A percentile compares a stretch with the other conserved stretches of the same genome.
These are phyloP conservation scores for Vicia sativa DNA, from an alignment of 306 rosid species.

Conservation along the genomic window DNA sequence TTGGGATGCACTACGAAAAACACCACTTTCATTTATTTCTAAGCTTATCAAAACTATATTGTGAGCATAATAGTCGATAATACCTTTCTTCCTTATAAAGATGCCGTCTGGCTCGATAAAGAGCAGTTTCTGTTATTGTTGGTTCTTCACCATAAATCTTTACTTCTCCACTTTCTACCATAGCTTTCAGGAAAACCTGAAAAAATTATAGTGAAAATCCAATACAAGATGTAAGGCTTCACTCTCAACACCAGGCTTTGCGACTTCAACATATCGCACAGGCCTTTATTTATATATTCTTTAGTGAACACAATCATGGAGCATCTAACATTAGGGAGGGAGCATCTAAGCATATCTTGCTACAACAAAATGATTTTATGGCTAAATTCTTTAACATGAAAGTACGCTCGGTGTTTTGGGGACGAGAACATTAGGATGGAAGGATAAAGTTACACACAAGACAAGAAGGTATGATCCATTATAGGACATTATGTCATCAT, in stretches of 20 bases:
- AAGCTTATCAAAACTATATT: constrained; percentile 17
- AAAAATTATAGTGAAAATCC: constrained; percentile 26
- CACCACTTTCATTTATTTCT: constrained; percentile 32
- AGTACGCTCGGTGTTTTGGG: too few species aligned
- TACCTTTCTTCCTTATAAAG: constrained; percentile 97
- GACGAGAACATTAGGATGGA: too few species aligned
- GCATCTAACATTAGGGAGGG: neutral
- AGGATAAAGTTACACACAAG: too few species aligned
- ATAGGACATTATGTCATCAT: too few species aligned
- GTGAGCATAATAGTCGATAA: constrained; percentile 13
- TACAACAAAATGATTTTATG: too few species aligned
- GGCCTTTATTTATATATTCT: constrained; percentile 12
- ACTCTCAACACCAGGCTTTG: constrained; percentile 22
- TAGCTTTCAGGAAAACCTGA: constrained; percentile 96
- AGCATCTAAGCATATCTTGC: too few species aligned
- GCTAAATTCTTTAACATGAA: too few species aligned
- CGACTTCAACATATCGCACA: constrained; percentile 13
- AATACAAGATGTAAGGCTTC: constrained; percentile 25
- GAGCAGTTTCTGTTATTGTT: constrained; percentile 86
- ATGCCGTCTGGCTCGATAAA: constrained; percentile 92
- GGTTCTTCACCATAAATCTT: constrained; percentile 86
- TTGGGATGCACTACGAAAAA: constrained; percentile 28
- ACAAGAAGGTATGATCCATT: too few species aligned
- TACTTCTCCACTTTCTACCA: constrained; percentile 94
- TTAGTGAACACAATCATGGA: constrained; percentile 11